A percentile compares a stretch with the other conserved stretches of the same genome.
These are phyloP conservation scores for Areca catechu DNA, from an alignment of 176 grass and related monocot genomes.

Conservation along the genomic window DNA sequence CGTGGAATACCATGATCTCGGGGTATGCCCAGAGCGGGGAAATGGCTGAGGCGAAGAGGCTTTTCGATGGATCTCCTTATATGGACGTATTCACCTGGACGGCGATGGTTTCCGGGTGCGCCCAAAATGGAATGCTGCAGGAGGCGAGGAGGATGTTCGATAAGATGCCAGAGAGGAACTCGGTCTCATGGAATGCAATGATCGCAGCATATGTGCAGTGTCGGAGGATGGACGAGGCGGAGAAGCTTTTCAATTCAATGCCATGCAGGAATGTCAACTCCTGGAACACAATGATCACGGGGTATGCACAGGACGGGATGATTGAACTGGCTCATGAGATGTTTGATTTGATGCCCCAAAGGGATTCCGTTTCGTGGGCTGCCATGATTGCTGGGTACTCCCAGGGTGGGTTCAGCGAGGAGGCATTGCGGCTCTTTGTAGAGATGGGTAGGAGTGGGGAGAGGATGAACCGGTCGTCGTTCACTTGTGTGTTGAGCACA, in stretches of 20 bases:
- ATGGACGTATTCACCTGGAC: constrained; percentile 90
- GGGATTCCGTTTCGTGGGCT: constrained; percentile 73
- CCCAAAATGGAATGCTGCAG: constrained; percentile 74
- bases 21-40: constrained; percentile 56
- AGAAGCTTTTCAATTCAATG: constrained; percentile 60
- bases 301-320: constrained; percentile 68
- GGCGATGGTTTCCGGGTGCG: constrained; percentile 71
- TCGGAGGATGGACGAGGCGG: constrained; percentile 59
- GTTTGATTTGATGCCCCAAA: constrained; percentile 62
- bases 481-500: constrained; percentile 63
- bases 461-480: constrained; percentile 74
- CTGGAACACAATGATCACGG: constrained; percentile 88
- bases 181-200: constrained; percentile 85
- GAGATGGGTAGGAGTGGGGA: constrained; percentile 49
- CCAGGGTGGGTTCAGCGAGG: constrained; percentile 60
- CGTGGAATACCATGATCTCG: constrained; percentile 79
- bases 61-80: constrained; percentile 58
- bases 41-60: constrained; percentile 44
- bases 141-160: constrained; percentile 65
- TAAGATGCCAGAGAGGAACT: constrained; percentile 74
- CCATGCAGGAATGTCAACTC: constrained; percentile 55
- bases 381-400: constrained; percentile 76
- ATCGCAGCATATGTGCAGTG: constrained; percentile 63
- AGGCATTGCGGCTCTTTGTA: constrained; percentile 58
- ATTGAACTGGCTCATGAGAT: constrained; percentile 43